These are phyloP conservation scores for Talaromyces amestolkiae DNA, from an alignment of 2,329 filamentous ascomycete genomes.

Conservation along the genomic window DNA sequence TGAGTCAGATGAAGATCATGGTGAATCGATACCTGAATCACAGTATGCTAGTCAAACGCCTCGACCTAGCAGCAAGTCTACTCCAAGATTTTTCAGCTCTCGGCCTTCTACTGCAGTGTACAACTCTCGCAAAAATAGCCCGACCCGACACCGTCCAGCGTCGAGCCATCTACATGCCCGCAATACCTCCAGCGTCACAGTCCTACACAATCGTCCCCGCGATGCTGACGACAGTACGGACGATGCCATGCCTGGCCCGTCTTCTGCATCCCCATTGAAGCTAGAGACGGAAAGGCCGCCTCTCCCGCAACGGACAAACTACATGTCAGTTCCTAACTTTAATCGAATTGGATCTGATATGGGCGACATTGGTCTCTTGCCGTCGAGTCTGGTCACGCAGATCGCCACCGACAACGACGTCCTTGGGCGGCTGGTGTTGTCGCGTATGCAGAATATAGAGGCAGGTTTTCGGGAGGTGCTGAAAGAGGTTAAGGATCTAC, in stretches of 20 bases:
- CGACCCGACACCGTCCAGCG: constrained; percentile 35
- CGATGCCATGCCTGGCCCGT: constrained; percentile 23
- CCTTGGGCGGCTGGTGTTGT: constrained; percentile 75
- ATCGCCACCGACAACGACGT: constrained; percentile 72
- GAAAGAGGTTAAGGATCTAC: constrained; percentile 66
- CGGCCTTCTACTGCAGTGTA: constrained; percentile 45
- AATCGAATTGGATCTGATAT: constrained; percentile 64
- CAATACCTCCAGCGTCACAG: constrained; percentile 77
- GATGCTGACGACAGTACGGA: constrained; percentile 16
- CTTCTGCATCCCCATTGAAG: constrained; percentile 14
- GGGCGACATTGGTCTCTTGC: constrained; percentile 62
- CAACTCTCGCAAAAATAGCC: constrained; percentile 36
- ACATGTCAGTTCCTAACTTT: constrained; percentile 57
- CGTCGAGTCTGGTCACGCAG: constrained; percentile 77
- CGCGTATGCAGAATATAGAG: constrained; percentile 88
- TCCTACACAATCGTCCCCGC: constrained; percentile 63
- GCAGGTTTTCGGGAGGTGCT: constrained; percentile 87
- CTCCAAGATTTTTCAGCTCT: constrained; percentile 37
- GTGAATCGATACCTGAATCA: constrained; percentile 21
- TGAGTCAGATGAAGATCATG: constrained; percentile 31
- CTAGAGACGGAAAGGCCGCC: constrained; percentile 1
- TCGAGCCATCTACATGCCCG: constrained; percentile 60
- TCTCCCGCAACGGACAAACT: constrained; percentile 51
- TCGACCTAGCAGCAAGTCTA: constrained; percentile 26
- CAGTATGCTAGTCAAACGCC: constrained; percentile 22